A percentile compares a stretch with the other conserved stretches of the same genome.
Evolutionary conservation across 1,139 yeast species (phyloP).

Genomic region (Taphrina confusa): DNA sequence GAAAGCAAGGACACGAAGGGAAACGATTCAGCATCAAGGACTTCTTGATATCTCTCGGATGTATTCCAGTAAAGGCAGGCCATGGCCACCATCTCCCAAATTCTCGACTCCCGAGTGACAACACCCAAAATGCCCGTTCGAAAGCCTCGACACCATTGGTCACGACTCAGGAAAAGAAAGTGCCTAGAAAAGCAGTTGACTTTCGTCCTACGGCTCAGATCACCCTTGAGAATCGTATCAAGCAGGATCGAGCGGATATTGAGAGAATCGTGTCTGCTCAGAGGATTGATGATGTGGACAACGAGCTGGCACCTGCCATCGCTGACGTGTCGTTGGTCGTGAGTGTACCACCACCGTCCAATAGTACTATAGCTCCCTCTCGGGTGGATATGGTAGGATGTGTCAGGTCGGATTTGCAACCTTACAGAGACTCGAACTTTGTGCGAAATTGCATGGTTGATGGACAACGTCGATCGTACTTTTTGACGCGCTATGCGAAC

Average conservation of each 20-base stretch:
- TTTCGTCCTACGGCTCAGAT: conserved; percentile 1
- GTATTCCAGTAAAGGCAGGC: background rate
- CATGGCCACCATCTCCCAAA: too few relatives aligned
- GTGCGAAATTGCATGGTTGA: background rate
- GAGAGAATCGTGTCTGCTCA: background rate
- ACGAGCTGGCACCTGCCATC: background rate
- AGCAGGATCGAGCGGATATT: conserved; percentile 7
- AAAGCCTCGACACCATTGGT: background rate
- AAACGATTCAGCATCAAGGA: background rate
- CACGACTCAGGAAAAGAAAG: background rate
- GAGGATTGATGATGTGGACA: background rate
- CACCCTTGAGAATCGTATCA: background rate
- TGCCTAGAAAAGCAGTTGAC: conserved; percentile 9
- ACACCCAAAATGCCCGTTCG: background rate
- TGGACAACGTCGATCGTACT: background rate
- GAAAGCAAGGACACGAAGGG: background rate
- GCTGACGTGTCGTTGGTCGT: too few relatives aligned
- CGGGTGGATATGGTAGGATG: background rate
- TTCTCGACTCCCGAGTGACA: too few relatives aligned
- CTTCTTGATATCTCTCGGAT: background rate
- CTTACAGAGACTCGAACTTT: background rate
- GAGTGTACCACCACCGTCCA: background rate
- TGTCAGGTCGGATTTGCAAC: conserved; percentile 9
- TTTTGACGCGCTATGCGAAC: conserved; percentile 3
- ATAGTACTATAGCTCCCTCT: background rate